Base-by-base conservation (phyloP, 2,329 filamentous ascomycete species). In the Diaporthe eres region DNA sequence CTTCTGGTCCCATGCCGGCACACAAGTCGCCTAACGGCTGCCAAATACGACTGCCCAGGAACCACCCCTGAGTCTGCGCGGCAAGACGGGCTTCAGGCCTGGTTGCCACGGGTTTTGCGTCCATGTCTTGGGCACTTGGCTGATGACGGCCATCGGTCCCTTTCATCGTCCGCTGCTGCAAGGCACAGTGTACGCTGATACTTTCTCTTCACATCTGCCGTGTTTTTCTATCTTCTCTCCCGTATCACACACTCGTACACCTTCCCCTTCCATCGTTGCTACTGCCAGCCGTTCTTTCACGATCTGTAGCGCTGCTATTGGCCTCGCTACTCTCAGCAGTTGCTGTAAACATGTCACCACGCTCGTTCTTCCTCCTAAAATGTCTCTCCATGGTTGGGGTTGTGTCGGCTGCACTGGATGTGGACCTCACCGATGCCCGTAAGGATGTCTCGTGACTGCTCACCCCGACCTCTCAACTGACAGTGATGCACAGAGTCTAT, bases 351-450 rank as follows among this genome's bases (percentile, higher is more conserved):
- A 76, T 74, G 74, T 34, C 44, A 37, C 70, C 60, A 65, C 71
- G 34, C 60, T 55, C 60, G 60, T 57, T 55, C 47, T 65, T 55
- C 42, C 49, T 75, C 6, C 12, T 70, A 42, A 55, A 49, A 31
- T 42, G 44, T 39, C 31, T 75, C 60, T 68, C 60, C n/a, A 37
- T 75, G 58, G 74, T 60, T 15, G 51, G 42, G 31, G 63, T 57
- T 53, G 74, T 44, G 55, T 60, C 74, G 34, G 74, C 74, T 51
- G 60, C 58, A 42, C 70, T 75, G 74, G 51, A 53, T 42, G 37
- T 76, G 47, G 57, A 76, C 57, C 17, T 76, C 12, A 71, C 44
- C 55, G 71, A 76, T 25, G 28, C 75, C 37, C 71, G 75, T 76
- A 74, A 25, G 75, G 44, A 49, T 25, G 57, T 19, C 58, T 60